phyloP scores from a whole-genome alignment of 768 basidiomycete species.

The Mrakia blollopis region DNA sequence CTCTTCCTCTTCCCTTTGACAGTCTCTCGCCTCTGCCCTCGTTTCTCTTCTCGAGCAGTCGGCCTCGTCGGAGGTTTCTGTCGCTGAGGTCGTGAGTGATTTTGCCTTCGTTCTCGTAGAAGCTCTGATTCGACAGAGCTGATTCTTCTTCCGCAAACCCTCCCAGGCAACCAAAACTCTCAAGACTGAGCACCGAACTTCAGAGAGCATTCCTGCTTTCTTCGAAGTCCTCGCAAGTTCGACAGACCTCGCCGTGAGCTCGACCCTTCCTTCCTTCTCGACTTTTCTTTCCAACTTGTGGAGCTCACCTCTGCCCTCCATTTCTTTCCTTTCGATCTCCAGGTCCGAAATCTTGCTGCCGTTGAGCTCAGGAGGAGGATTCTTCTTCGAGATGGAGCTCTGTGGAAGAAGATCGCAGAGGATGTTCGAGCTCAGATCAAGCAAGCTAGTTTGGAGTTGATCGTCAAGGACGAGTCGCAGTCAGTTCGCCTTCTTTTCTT shows the following conservation, averaged over 20 bases:
- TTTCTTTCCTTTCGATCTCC: neutral
- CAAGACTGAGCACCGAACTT: constrained; percentile 85
- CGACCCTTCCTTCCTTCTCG: constrained; percentile 17
- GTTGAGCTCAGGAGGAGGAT: constrained; percentile 95
- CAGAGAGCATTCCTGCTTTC: constrained; percentile 83
- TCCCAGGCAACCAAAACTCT: constrained; percentile 79
- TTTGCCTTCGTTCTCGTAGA: neutral
- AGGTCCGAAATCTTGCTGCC: constrained; percentile 95
- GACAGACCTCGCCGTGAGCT: constrained; percentile 70
- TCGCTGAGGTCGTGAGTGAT: neutral
- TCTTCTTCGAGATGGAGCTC: constrained; percentile 64
- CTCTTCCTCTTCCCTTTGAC: neutral
- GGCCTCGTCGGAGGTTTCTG: neutral
- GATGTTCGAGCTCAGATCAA: constrained; percentile 77
- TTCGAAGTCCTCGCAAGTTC: constrained; percentile 78
- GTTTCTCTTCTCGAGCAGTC: constrained; percentile 2
- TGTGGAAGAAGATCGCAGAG: constrained; percentile 71
- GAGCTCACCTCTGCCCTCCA: neutral
- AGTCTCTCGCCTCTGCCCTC: constrained; percentile 5
- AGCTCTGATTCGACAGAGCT: too few relatives aligned
- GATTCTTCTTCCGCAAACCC: too few relatives aligned
- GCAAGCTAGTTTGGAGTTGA: constrained; percentile 66
- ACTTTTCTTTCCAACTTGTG: neutral
- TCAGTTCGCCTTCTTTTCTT: constrained; percentile 45
- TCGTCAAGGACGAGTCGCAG: constrained; percentile 73